Evolutionary conservation across 2,329 filamentous ascomycete genomes (phyloP).

Genomic region (Venturia asperata): DNA sequence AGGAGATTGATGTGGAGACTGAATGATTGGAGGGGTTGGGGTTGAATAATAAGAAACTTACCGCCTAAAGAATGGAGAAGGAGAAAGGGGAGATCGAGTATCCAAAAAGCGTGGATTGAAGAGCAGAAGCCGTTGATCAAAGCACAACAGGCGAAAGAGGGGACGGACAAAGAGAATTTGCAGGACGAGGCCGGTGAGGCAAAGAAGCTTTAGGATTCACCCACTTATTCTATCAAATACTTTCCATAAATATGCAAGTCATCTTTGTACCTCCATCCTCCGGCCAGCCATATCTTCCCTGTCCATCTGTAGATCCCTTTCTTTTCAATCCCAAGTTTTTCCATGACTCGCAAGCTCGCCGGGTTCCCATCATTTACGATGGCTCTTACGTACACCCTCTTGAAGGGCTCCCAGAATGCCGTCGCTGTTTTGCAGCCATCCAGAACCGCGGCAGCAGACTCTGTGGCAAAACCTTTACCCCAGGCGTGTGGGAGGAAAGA

Average conservation of each 20-base stretch:
- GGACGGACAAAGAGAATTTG: no score
- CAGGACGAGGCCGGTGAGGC: neutral
- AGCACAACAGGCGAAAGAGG: no score
- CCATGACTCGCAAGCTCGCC: slow-evolving; percentile 29
- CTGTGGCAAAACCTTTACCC: slow-evolving; percentile 25
- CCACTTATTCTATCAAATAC: slow-evolving; percentile 21
- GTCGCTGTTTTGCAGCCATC: slow-evolving; percentile 23
- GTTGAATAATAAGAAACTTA: no score
- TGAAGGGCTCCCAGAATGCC: slow-evolving; percentile 26
- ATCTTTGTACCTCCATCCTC: slow-evolving; percentile 26
- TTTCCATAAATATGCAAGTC: slow-evolving; percentile 27
- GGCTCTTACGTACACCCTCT: slow-evolving; percentile 28
- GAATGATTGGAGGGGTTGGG: no score
- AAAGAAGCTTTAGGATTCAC: neutral
- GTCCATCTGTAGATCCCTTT: slow-evolving; percentile 27
- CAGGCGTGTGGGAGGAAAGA: slow-evolving; percentile 22
- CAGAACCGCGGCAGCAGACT: slow-evolving; percentile 26
- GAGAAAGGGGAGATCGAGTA: no score
- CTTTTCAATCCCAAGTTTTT: slow-evolving; percentile 27
- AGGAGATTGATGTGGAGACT: no score
- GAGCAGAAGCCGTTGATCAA: no score
- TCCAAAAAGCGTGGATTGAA: no score
- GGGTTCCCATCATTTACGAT: slow-evolving; percentile 30
- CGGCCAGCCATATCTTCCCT: slow-evolving; percentile 25
- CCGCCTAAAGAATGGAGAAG: no score